These are phyloP conservation scores for Gentiana straminea DNA, from an alignment of 257 asterid genomes.

Conservation along the genomic window DNA sequence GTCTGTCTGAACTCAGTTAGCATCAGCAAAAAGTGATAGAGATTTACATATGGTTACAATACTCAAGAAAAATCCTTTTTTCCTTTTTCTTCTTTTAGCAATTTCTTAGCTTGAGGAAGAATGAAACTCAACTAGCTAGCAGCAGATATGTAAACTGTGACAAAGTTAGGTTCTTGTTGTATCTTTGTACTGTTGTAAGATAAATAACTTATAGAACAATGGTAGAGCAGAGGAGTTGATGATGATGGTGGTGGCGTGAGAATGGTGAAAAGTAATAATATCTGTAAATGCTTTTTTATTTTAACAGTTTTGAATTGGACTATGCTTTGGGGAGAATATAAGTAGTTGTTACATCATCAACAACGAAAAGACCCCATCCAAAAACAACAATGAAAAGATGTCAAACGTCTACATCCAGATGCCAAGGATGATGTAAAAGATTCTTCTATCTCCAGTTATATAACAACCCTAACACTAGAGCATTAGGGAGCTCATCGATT, in stretches of 20 bases:
- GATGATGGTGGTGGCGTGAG: background rate
- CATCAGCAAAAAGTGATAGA: conserved; percentile 3
- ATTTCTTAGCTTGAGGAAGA: conserved; percentile 11
- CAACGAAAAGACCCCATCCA: too few species aligned
- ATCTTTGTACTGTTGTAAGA: conserved; percentile 2
- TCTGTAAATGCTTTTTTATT: too few species aligned
- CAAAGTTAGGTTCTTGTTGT: background rate
- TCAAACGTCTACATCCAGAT: too few species aligned
- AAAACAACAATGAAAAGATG: too few species aligned
- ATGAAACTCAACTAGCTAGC: conserved; percentile 9
- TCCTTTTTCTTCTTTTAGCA: conserved; percentile 7
- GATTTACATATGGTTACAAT: conserved; percentile 1
- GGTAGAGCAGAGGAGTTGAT: background rate
- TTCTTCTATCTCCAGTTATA: too few species aligned
- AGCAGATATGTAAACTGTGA: conserved; percentile 3
- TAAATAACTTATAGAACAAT: conserved; percentile 13
- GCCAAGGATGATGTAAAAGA: too few species aligned
- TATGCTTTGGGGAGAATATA: too few species aligned
- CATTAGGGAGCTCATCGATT: too few species aligned
- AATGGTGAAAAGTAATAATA: background rate
- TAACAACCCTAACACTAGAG: too few species aligned
- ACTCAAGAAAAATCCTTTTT: conserved; percentile 3
- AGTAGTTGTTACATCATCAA: too few species aligned
- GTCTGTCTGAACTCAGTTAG: conserved; percentile 8
- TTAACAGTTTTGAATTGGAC: too few species aligned